Conservation (phyloP, 163 green algal genomes). For the Coccomyxa subellipsoidea region DNA sequence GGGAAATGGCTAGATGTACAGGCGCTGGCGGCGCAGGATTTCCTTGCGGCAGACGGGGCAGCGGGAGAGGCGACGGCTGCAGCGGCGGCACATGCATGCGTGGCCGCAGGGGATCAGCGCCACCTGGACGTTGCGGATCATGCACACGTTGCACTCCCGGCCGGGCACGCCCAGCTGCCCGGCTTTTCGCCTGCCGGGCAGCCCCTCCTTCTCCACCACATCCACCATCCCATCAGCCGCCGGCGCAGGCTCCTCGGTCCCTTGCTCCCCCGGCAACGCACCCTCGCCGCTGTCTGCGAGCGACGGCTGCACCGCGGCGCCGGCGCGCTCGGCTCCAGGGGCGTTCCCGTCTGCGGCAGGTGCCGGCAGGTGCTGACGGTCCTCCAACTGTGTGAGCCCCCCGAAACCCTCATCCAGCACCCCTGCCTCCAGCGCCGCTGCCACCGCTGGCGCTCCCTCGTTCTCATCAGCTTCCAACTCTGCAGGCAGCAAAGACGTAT, state of each 20-base stretch:
- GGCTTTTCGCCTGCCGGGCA: background rate
- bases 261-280: too few relatives aligned
- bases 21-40: slow-evolving; percentile 63
- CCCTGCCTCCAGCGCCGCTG: background rate
- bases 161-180: background rate
- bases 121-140: slow-evolving; percentile 45
- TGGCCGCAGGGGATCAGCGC: slow-evolving; percentile 76
- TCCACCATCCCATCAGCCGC: background rate
- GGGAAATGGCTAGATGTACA: slow-evolving; percentile 49
- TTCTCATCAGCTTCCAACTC: background rate
- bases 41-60: slow-evolving; percentile 74
- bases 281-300: too few relatives aligned
- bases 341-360: background rate
- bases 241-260: background rate
- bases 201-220: background rate
- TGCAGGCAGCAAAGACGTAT: too few relatives aligned
- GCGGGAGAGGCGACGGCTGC: slow-evolving; percentile 50
- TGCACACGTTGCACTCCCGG: slow-evolving; percentile 5
- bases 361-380: background rate
- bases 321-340: background rate
- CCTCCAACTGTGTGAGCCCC: background rate
- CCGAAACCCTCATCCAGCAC: background rate
- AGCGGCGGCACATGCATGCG: slow-evolving; percentile 67
- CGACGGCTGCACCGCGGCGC: background rate
- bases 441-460: background rate